Percentiles rank a stretch among this genome's conserved stretches.
Evolutionary conservation across 1,284 basidiomycete genomes (phyloP).

Genomic region (Trichosporon sp.): DNA sequence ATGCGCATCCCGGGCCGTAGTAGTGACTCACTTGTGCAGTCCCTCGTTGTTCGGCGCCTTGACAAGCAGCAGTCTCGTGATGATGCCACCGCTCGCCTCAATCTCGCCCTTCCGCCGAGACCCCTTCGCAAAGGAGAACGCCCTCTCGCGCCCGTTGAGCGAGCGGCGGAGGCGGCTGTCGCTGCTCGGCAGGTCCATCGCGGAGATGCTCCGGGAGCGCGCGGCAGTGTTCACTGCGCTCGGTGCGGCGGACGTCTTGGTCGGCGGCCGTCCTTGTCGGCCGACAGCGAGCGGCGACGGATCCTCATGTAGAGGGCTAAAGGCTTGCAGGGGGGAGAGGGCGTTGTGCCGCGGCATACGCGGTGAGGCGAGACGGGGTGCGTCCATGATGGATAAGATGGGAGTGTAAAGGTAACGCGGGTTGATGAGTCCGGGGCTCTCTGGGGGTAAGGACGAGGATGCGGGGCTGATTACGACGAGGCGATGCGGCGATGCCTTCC

Average conservation of each 20-base stretch:
- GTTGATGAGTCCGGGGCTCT: neutral
- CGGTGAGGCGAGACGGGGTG: slow-evolving; percentile 34
- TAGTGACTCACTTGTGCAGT: slow-evolving; percentile 20
- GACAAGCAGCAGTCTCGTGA: slow-evolving; percentile 51
- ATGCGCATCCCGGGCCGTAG: neutral
- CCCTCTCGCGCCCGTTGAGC: slow-evolving; percentile 27
- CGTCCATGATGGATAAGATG: slow-evolving; percentile 22
- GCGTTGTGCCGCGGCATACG: slow-evolving; percentile 39
- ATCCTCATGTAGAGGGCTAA: slow-evolving; percentile 46
- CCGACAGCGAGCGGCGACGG: neutral
- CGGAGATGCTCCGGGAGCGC: neutral
- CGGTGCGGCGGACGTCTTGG: neutral
- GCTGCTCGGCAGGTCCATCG: neutral
- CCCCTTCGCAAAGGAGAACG: slow-evolving; percentile 1
- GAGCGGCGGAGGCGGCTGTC: slow-evolving; percentile 22
- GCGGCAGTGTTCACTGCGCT: neutral
- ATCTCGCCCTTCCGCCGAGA: slow-evolving; percentile 12
- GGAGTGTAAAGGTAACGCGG: neutral
- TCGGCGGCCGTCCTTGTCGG: neutral
- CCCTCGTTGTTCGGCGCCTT: slow-evolving; percentile 47
- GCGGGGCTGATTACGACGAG: neutral
- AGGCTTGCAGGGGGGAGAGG: slow-evolving; percentile 51
- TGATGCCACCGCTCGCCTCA: slow-evolving; percentile 20
- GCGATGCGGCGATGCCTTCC: neutral
- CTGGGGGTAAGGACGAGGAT: neutral